phyloP scores from a whole-genome alignment of 1,284 basidiomycete species.

The Cryptococcus jaspeensis region DNA sequence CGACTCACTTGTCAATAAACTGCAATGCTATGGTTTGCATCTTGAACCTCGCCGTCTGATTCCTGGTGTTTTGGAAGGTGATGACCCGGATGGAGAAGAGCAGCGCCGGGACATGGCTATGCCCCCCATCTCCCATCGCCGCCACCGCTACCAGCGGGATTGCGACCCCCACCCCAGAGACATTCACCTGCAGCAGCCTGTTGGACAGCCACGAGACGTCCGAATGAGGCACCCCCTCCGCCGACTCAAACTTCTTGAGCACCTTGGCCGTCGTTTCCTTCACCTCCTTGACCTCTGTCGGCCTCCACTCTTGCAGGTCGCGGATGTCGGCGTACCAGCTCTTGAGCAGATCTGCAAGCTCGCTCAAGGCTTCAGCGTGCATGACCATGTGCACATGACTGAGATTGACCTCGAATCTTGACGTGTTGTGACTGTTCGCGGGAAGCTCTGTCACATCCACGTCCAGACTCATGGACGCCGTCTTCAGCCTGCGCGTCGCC shows the following conservation, averaged over 20 bases:
- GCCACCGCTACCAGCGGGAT: constrained; percentile 61
- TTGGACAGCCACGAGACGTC: constrained; percentile 63
- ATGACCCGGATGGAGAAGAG: constrained; percentile 75
- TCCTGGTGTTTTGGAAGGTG: constrained; percentile 67
- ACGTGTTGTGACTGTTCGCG: constrained; percentile 17
- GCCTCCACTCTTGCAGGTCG: constrained; percentile 67
- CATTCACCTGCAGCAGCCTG: constrained; percentile 63
- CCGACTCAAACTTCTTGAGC: constrained; percentile 51
- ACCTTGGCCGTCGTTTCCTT: constrained; percentile 74
- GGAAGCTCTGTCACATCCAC: constrained; percentile 54
- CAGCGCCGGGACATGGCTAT: constrained; percentile 66
- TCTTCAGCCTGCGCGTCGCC: constrained; percentile 64
- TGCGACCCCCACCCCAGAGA: constrained; percentile 75
- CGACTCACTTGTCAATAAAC: constrained; percentile 69
- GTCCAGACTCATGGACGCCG: constrained; percentile 80
- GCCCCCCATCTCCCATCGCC: constrained; percentile 54
- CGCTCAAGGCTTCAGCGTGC: constrained; percentile 84
- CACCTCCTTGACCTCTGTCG: constrained; percentile 72
- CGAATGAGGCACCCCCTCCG: constrained; percentile 33
- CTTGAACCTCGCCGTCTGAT: constrained; percentile 72
- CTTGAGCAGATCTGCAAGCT: constrained; percentile 81
- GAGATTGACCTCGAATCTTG: constrained; percentile 57
- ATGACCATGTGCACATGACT: constrained; percentile 83
- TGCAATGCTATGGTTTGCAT: constrained; percentile 75
- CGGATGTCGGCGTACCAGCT: constrained; percentile 71